Conservation (phyloP, 805 yeast genomes). For the Nakazawaea molendinolei region DNA sequence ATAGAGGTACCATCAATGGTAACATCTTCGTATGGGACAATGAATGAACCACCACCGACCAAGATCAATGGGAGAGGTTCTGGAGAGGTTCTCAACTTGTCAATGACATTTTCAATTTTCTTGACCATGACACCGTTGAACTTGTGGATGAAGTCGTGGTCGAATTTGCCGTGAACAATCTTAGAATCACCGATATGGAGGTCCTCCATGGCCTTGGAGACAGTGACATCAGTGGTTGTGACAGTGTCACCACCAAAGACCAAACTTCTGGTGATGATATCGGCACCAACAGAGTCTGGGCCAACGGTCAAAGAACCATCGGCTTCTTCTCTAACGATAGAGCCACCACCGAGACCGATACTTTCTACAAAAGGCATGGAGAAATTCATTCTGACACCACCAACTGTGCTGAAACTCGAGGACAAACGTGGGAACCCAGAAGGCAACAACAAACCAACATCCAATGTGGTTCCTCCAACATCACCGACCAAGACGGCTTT, state of each 20-base stretch:
- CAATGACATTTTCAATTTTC: conserved; percentile 33
- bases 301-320: conserved; percentile 29
- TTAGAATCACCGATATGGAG: conserved; percentile 21
- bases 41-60: conserved; percentile 47
- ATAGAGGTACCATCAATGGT: conserved; percentile 33
- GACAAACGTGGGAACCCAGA: conserved; percentile 42
- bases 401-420: conserved; percentile 34
- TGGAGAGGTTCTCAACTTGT: conserved; percentile 37
- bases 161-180: conserved; percentile 18
- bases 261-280: conserved; percentile 28
- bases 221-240: conserved; percentile 34
- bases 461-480: conserved; percentile 46
- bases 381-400: conserved; percentile 45
- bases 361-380: conserved; percentile 45
- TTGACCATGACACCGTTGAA: conserved; percentile 17
- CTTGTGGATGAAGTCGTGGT: conserved; percentile 11
- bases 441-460: conserved; percentile 37
- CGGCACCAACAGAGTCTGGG: conserved; percentile 44
- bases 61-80: conserved; percentile 36
- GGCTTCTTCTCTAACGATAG: conserved; percentile 28
- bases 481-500: conserved; percentile 32
- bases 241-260: conserved; percentile 36
- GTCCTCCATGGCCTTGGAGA: conserved; percentile 16
- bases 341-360: conserved; percentile 47
- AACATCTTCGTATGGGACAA: conserved; percentile 24